Evolutionary conservation across 495 filamentous ascomycete genomes (phyloP), one percentile per base, ranked within the genome.

Genomic region (Hypoxylon trugodes): DNA sequence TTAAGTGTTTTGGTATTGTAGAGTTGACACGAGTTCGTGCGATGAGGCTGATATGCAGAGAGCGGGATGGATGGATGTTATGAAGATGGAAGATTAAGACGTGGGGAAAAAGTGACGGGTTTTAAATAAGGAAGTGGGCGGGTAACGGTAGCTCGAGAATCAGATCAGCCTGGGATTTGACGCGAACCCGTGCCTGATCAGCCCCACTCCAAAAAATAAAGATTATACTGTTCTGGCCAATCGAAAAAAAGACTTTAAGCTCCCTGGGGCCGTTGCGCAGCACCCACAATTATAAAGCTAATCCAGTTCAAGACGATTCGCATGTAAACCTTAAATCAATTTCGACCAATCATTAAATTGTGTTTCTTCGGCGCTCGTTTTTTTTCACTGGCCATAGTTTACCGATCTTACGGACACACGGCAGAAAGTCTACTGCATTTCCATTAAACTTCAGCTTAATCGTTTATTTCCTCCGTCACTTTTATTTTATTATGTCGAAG

Each of bases 31-130:
- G 66, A 67, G 72, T 69, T 61, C 73, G 65, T 73, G 59, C 51
- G 71, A 70, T 81, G 76, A 79, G 74, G 75, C 75, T 80, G 73
- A 77, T 69, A 70, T 61, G 71, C 70, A 68, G 67, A 28, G 47
- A 35, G 59, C n/a, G n/a, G n/a, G n/a, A n/a, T n/a, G n/a, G n/a
- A n/a, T n/a, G 73, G 66, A 65, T 72, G 64, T 56, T 70, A 65
- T 48, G 69, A 67, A 56, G 71, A 76, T 32, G 57, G 28, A 54
- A 47, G 52, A 6, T 51, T 28, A 21, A 61, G 52, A 78, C 75
- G 78, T 78, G 78, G 78, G 78, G 78, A 80, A 81, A n/a, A 70
- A 58, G 48, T 16, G 40, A 37, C 56, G 48, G 71, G 62, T 56
- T 69, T 79, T 81, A 80, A 79, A 74, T 79, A 75, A 47, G 71